A percentile compares a stretch with the other conserved stretches of the same genome.
Conservation (phyloP, 108 stramenopile species). For the Conticribra guillardii region DNA sequence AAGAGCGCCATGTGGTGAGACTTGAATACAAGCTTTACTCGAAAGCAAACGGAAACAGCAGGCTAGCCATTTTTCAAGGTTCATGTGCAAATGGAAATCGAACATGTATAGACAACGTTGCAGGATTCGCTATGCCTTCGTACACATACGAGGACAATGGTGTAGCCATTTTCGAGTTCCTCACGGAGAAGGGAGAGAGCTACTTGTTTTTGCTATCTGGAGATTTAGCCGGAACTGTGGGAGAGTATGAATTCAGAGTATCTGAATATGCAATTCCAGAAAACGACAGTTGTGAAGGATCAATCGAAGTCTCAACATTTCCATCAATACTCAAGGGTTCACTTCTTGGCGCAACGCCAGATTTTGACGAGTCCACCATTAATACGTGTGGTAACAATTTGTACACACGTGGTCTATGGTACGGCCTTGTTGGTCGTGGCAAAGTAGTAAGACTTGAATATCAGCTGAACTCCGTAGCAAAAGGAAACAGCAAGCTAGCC, state of each 20-base stretch:
- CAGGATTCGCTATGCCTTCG: too few relatives aligned
- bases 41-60: conserved; percentile 8
- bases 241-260: background rate
- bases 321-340: background rate
- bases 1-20: background rate
- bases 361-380: background rate
- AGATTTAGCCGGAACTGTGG: background rate
- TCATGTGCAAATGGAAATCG: background rate
- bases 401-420: background rate
- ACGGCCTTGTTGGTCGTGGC: background rate
- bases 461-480: background rate
- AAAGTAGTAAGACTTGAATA: background rate
- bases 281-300: background rate
- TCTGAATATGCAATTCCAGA: background rate
- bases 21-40: conserved; percentile 18
- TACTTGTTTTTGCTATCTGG: background rate
- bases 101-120: background rate
- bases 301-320: background rate
- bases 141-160: too few relatives aligned
- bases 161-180: background rate
- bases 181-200: background rate
- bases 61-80: conserved; percentile 7
- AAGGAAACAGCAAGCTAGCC: background rate
- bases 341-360: background rate
- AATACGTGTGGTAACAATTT: background rate